Percentiles rank a stretch among this genome's conserved stretches.
Conservation (phyloP, 1,284 basidiomycete genomes). For the Cryptococcus neoformans region DNA sequence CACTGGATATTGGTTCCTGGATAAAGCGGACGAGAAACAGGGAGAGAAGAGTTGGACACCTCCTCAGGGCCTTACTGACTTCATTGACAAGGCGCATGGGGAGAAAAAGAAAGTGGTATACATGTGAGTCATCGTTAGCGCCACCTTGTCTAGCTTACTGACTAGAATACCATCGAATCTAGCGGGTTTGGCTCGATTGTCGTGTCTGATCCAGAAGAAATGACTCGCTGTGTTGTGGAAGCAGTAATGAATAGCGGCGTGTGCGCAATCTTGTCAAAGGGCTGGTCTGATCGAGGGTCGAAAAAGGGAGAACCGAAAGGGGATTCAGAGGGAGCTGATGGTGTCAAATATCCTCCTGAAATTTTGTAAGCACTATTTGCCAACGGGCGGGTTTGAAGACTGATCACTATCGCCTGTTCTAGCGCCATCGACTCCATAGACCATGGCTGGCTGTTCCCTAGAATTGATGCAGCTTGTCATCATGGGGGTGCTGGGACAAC, state of each 20-base stretch:
- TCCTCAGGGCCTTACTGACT: constrained; percentile 71
- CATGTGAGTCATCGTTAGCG: constrained; percentile 53
- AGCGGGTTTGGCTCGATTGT: constrained; percentile 96
- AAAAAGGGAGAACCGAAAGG: constrained; percentile 53
- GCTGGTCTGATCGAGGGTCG: constrained; percentile 93
- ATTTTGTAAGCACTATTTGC: constrained; percentile 55
- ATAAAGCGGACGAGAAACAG: constrained; percentile 70
- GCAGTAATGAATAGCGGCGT: constrained; percentile 82
- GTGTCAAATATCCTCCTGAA: constrained; percentile 61
- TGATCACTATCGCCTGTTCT: neutral
- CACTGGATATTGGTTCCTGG: constrained; percentile 93
- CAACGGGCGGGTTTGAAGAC: neutral
- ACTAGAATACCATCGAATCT: constrained; percentile 4
- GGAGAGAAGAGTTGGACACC: constrained; percentile 73
- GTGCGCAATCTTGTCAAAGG: constrained; percentile 89
- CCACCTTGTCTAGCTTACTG: neutral
- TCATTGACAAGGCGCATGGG: constrained; percentile 72
- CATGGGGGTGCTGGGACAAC: constrained; percentile 97
- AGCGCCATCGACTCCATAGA: constrained; percentile 77
- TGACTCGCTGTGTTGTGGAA: constrained; percentile 87
- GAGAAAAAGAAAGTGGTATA: constrained; percentile 88
- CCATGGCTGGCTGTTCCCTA: constrained; percentile 94
- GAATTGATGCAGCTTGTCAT: constrained; percentile 93
- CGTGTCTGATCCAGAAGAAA: constrained; percentile 85
- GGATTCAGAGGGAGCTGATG: constrained; percentile 34